These are phyloP conservation scores for Thielaviopsis populi DNA, from an alignment of 2,329 filamentous ascomycete genomes.

Conservation along the genomic window DNA sequence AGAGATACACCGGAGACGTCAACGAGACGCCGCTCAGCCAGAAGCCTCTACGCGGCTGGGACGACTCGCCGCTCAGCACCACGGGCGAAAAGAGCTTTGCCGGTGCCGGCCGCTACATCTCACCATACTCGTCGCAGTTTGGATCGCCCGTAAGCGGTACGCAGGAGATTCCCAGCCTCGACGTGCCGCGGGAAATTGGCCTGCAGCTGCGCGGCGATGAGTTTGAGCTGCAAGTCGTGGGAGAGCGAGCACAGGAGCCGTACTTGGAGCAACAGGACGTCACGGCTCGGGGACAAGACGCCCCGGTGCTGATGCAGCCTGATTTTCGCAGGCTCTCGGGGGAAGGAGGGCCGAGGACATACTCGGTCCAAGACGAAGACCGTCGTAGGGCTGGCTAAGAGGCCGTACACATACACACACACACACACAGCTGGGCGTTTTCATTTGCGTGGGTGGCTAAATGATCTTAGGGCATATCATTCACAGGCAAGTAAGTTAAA, in stretches of 20 bases:
- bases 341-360: slow-evolving; percentile 20
- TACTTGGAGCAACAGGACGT: slow-evolving; percentile 17
- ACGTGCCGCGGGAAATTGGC: slow-evolving; percentile 18
- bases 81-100: slow-evolving; percentile 28
- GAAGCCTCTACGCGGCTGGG: slow-evolving; percentile 37
- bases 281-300: slow-evolving; percentile 20
- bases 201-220: slow-evolving; percentile 23
- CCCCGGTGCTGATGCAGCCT: slow-evolving; percentile 33
- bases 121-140: slow-evolving; percentile 45
- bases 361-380: slow-evolving; percentile 9
- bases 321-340: slow-evolving; percentile 29
- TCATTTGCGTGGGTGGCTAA: background rate
- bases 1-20: background rate
- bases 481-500: background rate
- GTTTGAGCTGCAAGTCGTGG: slow-evolving; percentile 36
- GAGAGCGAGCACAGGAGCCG: slow-evolving; percentile 23
- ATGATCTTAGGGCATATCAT: background rate
- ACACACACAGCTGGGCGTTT: background rate
- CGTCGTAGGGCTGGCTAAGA: slow-evolving; percentile 4
- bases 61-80: slow-evolving; percentile 36
- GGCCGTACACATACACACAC: background rate
- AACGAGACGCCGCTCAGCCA: slow-evolving; percentile 40
- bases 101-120: slow-evolving; percentile 32
- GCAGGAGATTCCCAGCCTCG: background rate
- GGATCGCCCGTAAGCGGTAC: slow-evolving; percentile 37